These are phyloP conservation scores for Taphrina wiesneri DNA, from an alignment of 1,139 yeast species.

Conservation along the genomic window DNA sequence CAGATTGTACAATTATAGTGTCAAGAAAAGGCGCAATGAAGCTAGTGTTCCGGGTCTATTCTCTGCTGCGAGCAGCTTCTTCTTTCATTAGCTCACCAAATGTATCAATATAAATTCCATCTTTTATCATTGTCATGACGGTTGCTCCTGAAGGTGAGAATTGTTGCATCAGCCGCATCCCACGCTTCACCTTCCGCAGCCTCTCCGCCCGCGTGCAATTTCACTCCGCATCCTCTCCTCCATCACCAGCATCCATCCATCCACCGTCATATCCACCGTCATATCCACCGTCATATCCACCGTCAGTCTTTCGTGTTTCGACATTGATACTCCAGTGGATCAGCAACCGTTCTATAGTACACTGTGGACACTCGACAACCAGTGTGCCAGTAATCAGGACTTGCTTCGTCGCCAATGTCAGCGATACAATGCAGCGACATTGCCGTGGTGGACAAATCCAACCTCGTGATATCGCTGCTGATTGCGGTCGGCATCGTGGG, in stretches of 20 bases:
- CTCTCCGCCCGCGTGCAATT: not conserved
- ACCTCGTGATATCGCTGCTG: slow-evolving; percentile 54
- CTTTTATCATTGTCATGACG: too few species aligned
- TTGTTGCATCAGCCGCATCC: not conserved
- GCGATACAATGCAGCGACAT: slow-evolving; percentile 44
- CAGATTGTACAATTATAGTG: slow-evolving; percentile 3
- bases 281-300: too few species aligned
- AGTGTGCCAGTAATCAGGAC: too few species aligned
- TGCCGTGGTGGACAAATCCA: slow-evolving; percentile 49
- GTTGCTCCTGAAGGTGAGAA: too few species aligned
- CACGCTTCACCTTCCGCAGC: slow-evolving; percentile 4
- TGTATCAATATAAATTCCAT: slow-evolving; percentile 1
- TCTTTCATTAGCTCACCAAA: slow-evolving; percentile 2
- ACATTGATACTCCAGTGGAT: too few species aligned
- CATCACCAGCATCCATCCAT: too few species aligned
- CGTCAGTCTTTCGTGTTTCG: too few species aligned
- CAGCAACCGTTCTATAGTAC: too few species aligned
- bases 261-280: not conserved
- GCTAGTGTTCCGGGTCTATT: not conserved
- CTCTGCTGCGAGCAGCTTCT: not conserved
- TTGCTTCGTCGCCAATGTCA: too few species aligned
- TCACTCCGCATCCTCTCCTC: not conserved
- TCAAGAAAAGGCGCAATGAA: not conserved
- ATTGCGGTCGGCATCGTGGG: slow-evolving; percentile 67
- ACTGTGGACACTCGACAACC: too few species aligned